Base-by-base conservation (phyloP, 805 yeast genomes). In the Wickerhamomyces chaumierensis region DNA sequence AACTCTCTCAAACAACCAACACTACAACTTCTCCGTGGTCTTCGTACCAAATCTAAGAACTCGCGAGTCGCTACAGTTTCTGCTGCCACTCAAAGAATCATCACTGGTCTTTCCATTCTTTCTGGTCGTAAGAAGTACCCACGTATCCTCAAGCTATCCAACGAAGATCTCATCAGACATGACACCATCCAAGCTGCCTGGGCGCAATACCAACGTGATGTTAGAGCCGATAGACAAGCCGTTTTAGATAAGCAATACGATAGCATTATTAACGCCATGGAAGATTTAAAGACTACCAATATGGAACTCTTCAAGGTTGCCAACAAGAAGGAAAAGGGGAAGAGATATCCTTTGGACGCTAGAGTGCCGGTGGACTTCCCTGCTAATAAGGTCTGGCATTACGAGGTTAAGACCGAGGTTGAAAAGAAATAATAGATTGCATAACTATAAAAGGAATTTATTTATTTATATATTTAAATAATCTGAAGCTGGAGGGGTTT, bases 41-140 rank as follows among this genome's bases (percentile, higher is more conserved):
- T 73, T 48, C 65, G 78, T 50, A 70, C 75, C 11, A 64, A 62
- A 39, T 25, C 29, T 4, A 48, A 57, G 16, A 31, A 31, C 9
- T 31, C 33, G 4, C 58, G 63, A 42, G 45, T 41, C 8, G 60
- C 61, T 13, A 45, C 55, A 2, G 56, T 64, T 40, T 57, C 68
- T 20, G 66, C 80, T 20, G 66, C 67, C 37, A 65, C 69, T 35
- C 66, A 71, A 56, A 63, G 74, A 40, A 60, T 66, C 28, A 56
- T 69, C 42, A 65, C 67, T 9, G 71, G 63, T 62, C 69, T 90
- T 45, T 80, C 94, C 32, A 95, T 90, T 18, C 58, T 88, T 48
- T 76, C 92, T 12, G 96, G 94, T 7, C 73, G 81, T 41, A 78
- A 87, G 65, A 90, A 87, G 60, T 88, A 80, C 60, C 98, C 98